phyloP scores from a whole-genome alignment of 192 early-diverging fungal genomes.

The Coemansia asiatica region DNA sequence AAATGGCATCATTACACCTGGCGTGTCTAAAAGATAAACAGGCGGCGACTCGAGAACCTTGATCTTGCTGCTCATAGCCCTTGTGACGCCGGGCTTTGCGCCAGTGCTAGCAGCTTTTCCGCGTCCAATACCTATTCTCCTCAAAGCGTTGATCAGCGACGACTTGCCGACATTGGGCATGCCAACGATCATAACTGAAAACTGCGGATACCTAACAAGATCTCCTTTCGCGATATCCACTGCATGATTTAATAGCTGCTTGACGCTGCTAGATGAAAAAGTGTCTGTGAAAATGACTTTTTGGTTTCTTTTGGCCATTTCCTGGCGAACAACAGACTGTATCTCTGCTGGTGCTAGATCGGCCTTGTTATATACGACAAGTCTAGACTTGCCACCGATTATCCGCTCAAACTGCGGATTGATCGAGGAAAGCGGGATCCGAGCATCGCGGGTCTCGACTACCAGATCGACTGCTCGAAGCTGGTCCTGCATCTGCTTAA shows the following conservation, averaged over 20 bases:
- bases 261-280: constrained; percentile 60
- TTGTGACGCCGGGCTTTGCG: constrained; percentile 84
- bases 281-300: constrained; percentile 68
- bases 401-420: constrained; percentile 79
- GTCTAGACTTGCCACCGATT: constrained; percentile 62
- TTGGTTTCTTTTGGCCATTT: constrained; percentile 51
- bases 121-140: constrained; percentile 70
- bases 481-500: constrained; percentile 71
- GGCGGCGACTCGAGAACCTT: constrained; percentile 87
- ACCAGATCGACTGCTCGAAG: constrained; percentile 78
- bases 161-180: constrained; percentile 98
- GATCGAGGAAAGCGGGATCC: constrained; percentile 89
- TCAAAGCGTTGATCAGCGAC: constrained; percentile 84
- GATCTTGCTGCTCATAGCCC: constrained; percentile 68
- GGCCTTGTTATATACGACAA: constrained; percentile 91
- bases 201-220: constrained; percentile 41
- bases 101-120: constrained; percentile 85
- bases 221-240: constrained; percentile 54
- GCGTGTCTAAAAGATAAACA: constrained; percentile 92
- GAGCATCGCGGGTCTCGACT: constrained; percentile 91
- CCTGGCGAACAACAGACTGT: constrained; percentile 26
- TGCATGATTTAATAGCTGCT: constrained; percentile 68
- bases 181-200: constrained; percentile 79
- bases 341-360: constrained; percentile 78
- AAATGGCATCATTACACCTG: constrained; percentile 89